Evolutionary conservation across 2,329 filamentous ascomycete species (phyloP), one percentile per base, ranked within the genome.

Genomic region (Fusarium miscanthi): DNA sequence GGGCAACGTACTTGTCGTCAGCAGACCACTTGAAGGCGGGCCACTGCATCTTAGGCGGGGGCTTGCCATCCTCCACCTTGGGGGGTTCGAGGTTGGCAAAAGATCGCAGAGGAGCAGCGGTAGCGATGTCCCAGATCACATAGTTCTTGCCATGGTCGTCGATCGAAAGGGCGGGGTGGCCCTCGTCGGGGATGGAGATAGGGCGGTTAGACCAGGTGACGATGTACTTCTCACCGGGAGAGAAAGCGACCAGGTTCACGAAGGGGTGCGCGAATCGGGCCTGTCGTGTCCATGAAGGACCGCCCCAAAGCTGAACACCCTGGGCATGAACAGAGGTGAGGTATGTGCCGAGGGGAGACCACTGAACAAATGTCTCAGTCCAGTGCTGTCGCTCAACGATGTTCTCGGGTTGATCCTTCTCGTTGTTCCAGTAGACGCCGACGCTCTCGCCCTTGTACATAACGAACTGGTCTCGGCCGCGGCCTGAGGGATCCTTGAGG

Each of bases 61-160:
- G 83, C 87, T 97, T 97, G 41, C 85, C 84, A 53, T 89, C 87
- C 69, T 84, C 83, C 9, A 75, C 74, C 73, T 88, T 88, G 35
- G 93, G 90, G 19, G 93, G 85, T 75, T 99, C 96, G 72, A 97
- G 89, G 76, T 95, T 97, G 72, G 94, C 91, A 80, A 99, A 99
- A 0, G 96, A 98, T 72, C 96, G 93, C 56, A 99, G 88, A 63
- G 95, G 94, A 82, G 95, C 93, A 77, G 90, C 91, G 14, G 95
- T 96, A 58, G 93, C 93, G 70, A 98, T 92, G 79, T 98, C 95
- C 96, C 96, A 99, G 79, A 99, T 95, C 79, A 99, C 93, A 83
- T 98, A 98, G 88, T 98, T 98, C 88, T 98, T 98, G 83, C 96
- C 96, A 78, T 99, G 95, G 79, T 99, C 96, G 79, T 98, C 96